These are phyloP conservation scores for Setomelanomma holmii DNA, from an alignment of 2,329 filamentous ascomycete species.

Conservation along the genomic window DNA sequence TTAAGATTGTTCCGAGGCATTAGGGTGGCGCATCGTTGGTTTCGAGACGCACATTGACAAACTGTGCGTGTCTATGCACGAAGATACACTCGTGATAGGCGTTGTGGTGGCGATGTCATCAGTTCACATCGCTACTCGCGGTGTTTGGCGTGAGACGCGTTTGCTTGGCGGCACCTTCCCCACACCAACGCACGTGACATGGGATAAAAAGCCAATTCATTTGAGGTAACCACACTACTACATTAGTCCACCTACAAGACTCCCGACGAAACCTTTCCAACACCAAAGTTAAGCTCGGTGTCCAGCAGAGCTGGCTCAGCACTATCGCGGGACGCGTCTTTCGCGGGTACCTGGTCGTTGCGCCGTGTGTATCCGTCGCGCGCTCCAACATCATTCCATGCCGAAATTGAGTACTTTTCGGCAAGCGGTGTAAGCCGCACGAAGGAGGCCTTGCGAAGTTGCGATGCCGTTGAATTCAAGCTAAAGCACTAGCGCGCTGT, in stretches of 20 bases:
- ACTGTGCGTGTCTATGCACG: constrained; percentile 30
- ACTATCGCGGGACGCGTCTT: not conserved
- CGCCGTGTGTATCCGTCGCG: not conserved
- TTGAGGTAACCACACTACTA: no score
- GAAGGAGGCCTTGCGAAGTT: not conserved
- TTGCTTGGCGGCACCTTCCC: constrained; percentile 20
- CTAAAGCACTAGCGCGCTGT: not conserved
- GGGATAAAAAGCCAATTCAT: no score
- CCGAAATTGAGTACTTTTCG: not conserved
- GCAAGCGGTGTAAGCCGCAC: not conserved
- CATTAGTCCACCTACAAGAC: no score
- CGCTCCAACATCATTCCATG: not conserved
- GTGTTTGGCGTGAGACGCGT: constrained; percentile 30
- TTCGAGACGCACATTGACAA: constrained; percentile 25
- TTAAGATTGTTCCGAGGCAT: constrained; percentile 60
- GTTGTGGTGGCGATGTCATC: constrained; percentile 30
- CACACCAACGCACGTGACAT: constrained; percentile 38
- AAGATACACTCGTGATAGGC: constrained; percentile 8
- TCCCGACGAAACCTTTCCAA: not conserved
- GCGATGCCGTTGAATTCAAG: no score
- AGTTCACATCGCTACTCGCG: constrained; percentile 20
- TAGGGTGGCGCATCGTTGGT: constrained; percentile 37
- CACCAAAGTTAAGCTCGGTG: no score
- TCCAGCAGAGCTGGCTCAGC: not conserved
- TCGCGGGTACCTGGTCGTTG: not conserved